phyloP scores from a whole-genome alignment of 2,329 filamentous ascomycete species.

The Fusarium algeriense region DNA sequence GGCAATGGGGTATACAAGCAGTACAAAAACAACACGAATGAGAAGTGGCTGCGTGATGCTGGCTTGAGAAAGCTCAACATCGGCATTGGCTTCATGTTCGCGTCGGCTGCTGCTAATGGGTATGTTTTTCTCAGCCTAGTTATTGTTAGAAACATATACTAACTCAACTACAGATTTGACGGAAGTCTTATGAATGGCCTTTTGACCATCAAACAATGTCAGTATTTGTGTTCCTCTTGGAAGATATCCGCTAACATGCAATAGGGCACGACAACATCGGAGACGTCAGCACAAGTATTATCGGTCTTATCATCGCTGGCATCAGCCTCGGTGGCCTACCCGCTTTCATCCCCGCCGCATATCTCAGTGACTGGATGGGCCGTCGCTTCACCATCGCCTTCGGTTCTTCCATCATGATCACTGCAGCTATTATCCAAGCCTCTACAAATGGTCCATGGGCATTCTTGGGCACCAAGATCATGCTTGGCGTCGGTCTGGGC shows the following conservation, averaged over 20 bases:
- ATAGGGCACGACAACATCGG: slow-evolving; percentile 30
- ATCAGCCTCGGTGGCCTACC: slow-evolving; percentile 38
- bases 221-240: background rate
- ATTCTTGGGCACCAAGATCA: slow-evolving; percentile 26
- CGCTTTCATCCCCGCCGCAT: slow-evolving; percentile 28
- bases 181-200: slow-evolving; percentile 33
- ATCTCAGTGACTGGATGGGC: slow-evolving; percentile 31
- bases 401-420: slow-evolving; percentile 25
- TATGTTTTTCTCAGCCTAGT: accelerated
- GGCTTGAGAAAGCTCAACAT: slow-evolving; percentile 25
- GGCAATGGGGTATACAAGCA: slow-evolving; percentile 19
- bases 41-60: slow-evolving; percentile 26
- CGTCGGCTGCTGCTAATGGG: slow-evolving; percentile 30
- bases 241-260: background rate
- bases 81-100: slow-evolving; percentile 28
- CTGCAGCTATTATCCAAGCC: slow-evolving; percentile 17
- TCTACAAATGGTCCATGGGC: slow-evolving; percentile 11
- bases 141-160: accelerated
- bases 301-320: slow-evolving; percentile 35
- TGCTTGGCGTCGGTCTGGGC: slow-evolving; percentile 33
- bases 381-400: slow-evolving; percentile 31
- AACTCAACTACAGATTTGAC: background rate
- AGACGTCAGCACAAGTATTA: slow-evolving; percentile 25
- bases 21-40: slow-evolving; percentile 24
- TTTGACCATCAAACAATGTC: slow-evolving; percentile 8